Evolutionary conservation across 2,329 filamentous ascomycete species (phyloP), one percentile per base, ranked within the genome.

Genomic region (Claviceps capensis): DNA sequence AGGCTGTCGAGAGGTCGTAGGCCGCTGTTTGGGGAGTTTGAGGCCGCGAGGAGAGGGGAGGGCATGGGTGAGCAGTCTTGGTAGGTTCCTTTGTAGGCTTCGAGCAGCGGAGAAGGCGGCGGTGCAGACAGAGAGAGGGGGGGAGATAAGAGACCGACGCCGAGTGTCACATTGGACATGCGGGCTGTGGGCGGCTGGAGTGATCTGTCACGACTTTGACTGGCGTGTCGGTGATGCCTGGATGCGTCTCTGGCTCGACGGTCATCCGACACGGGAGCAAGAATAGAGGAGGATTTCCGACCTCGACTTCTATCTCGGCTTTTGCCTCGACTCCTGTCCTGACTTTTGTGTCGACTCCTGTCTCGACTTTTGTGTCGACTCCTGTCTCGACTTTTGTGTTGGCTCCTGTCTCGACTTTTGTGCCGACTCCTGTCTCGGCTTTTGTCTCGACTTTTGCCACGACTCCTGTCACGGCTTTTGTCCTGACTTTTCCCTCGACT

Each of bases 51-150:
- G 23, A 90, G 72, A 0, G 90, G 88, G 0, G 89, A 89, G 0
- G 90, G 90, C 88, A 96, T 95, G 0, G 91, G 90, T 0, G 90
- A 95, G 60, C 94, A 86, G 53, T 87, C 88, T 67, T 97, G 91
- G 61, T 95, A 97, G 0, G 90, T 95, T 41, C 91, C 91, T 56
- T 84, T 85, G 68, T 97, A 97, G 1, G 93, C 84, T 68, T 97
- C 91, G 2, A 95, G 79, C 48, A 97, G 74, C 0, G 91, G 93
- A 56, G 88, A 95, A 1, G 81, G 81, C 0, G 89, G 88, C 1
- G 88, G 77, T 22, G 72, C 70, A 2, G 77, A 70, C 1, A 81
- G 65, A 13, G 77, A 73, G 48, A 72, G 56, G 49, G 60, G 63
- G 19, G 65, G 65, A 17, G 65, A 64, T 2, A 63, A 49, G n/a